These are phyloP conservation scores for Penicillium palitans DNA, from an alignment of 2,329 filamentous ascomycete species.

Conservation along the genomic window DNA sequence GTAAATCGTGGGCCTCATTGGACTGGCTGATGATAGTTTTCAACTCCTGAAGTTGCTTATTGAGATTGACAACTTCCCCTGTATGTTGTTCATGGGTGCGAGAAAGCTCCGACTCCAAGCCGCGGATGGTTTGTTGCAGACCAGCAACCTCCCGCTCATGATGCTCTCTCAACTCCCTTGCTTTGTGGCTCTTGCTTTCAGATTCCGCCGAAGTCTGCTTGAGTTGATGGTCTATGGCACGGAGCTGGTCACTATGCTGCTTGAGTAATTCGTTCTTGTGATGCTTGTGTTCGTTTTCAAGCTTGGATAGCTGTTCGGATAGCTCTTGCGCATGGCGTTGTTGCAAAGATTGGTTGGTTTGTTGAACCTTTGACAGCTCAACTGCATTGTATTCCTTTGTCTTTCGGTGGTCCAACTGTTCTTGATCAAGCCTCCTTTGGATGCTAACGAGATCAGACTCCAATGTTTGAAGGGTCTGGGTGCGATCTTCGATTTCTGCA, in stretches of 20 bases:
- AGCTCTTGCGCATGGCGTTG: slow-evolving; percentile 68
- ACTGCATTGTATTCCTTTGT: slow-evolving; percentile 59
- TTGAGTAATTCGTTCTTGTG: slow-evolving; percentile 45
- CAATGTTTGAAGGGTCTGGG: slow-evolving; percentile 58
- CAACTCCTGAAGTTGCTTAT: slow-evolving; percentile 58
- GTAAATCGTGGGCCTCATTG: slow-evolving; percentile 61
- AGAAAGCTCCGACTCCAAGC: slow-evolving; percentile 53
- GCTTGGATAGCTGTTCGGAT: slow-evolving; percentile 40
- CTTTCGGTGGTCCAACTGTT: slow-evolving; percentile 69
- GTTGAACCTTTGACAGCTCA: slow-evolving; percentile 61
- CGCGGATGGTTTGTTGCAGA: slow-evolving; percentile 60
- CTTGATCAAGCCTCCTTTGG: slow-evolving; percentile 63
- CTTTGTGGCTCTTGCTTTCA: slow-evolving; percentile 35
- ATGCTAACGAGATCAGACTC: slow-evolving; percentile 57
- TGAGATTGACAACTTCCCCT: slow-evolving; percentile 60
- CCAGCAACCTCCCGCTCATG: slow-evolving; percentile 65
- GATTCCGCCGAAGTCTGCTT: slow-evolving; percentile 46
- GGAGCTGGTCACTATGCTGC: slow-evolving; percentile 48
- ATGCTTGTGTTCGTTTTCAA: slow-evolving; percentile 51
- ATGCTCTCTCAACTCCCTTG: slow-evolving; percentile 38
- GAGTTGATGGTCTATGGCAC: slow-evolving; percentile 51
- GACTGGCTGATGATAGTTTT: slow-evolving; percentile 53
- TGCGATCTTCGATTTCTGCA: slow-evolving; percentile 72
- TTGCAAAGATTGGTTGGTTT: slow-evolving; percentile 70
- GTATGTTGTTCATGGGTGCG: slow-evolving; percentile 54